These are phyloP conservation scores for Staphylotrichum longicolle DNA, from an alignment of 495 filamentous ascomycete genomes.

Conservation along the genomic window DNA sequence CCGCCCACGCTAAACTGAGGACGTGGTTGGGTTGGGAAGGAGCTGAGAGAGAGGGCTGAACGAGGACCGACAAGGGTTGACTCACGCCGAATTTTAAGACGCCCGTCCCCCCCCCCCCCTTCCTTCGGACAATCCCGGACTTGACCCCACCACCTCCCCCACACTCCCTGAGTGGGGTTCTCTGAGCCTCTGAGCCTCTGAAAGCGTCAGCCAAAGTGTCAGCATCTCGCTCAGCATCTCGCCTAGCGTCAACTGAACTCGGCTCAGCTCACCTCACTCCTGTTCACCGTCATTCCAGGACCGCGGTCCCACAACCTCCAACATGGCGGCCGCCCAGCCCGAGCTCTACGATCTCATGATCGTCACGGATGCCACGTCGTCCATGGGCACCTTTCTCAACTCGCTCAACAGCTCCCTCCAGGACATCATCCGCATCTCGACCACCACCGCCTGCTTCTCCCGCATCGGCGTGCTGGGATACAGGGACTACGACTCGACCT, in stretches of 20 bases:
- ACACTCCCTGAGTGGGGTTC: too few species aligned
- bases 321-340: slow-evolving; percentile 15
- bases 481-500: slow-evolving; percentile 40
- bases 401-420: slow-evolving; percentile 44
- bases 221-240: too few species aligned
- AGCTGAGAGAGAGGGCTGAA: too few species aligned
- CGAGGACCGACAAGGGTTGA: not conserved
- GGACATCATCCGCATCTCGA: slow-evolving; percentile 46
- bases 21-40: too few species aligned
- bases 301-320: not conserved
- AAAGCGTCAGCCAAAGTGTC: too few species aligned
- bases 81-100: not conserved
- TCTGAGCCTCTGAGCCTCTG: too few species aligned
- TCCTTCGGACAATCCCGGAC: too few species aligned
- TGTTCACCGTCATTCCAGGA: not conserved
- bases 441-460: slow-evolving; percentile 45
- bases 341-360: slow-evolving; percentile 37
- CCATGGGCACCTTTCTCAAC: slow-evolving; percentile 41
- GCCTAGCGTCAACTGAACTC: too few species aligned
- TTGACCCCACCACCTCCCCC: too few species aligned
- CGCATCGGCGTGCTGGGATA: slow-evolving; percentile 47
- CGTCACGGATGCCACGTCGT: slow-evolving; percentile 46
- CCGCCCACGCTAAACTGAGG: too few species aligned
- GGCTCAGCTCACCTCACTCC: too few species aligned
- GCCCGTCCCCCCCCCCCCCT: too few species aligned